These are phyloP conservation scores for Trypanosoma congolense DNA, from an alignment of 208 protist species.

Conservation along the genomic window DNA sequence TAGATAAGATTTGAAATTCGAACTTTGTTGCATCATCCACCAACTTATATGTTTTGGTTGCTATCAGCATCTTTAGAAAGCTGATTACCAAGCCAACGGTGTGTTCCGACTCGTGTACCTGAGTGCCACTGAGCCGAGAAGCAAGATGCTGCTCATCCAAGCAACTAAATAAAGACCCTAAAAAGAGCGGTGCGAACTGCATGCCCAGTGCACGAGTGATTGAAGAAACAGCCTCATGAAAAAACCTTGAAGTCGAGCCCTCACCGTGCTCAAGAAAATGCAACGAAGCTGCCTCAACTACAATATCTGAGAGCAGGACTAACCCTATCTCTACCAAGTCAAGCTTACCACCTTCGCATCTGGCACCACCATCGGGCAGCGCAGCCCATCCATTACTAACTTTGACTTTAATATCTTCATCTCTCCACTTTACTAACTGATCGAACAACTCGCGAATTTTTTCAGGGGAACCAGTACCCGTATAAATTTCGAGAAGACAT, in stretches of 20 bases:
- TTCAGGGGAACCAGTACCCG: constrained; percentile 30
- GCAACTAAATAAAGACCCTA: constrained; percentile 46
- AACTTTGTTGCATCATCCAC: constrained; percentile 41
- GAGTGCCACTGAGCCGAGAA: constrained; percentile 24
- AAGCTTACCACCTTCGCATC: constrained; percentile 1
- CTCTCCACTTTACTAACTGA: constrained; percentile 29
- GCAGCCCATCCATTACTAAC: constrained; percentile 2
- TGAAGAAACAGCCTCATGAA: constrained; percentile 41
- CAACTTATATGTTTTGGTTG: constrained; percentile 32
- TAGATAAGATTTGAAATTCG: constrained; percentile 54
- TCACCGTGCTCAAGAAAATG: constrained; percentile 52
- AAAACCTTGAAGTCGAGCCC: constrained; percentile 61
- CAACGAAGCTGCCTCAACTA: constrained; percentile 45
- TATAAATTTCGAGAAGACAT: constrained; percentile 70
- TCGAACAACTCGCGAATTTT: constrained; percentile 51
- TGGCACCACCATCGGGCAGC: not conserved
- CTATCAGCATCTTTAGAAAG: constrained; percentile 68
- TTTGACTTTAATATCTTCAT: constrained; percentile 9
- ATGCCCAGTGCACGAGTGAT: constrained; percentile 31
- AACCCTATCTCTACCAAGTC: constrained; percentile 40
- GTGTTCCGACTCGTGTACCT: constrained; percentile 8
- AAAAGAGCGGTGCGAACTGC: constrained; percentile 33
- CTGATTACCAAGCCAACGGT: constrained; percentile 46
- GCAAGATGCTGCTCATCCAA: constrained; percentile 68
- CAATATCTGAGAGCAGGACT: constrained; percentile 55